phyloP scores from a whole-genome alignment of 2,329 filamentous ascomycete species.

The Reticulascus tulasneorum region DNA sequence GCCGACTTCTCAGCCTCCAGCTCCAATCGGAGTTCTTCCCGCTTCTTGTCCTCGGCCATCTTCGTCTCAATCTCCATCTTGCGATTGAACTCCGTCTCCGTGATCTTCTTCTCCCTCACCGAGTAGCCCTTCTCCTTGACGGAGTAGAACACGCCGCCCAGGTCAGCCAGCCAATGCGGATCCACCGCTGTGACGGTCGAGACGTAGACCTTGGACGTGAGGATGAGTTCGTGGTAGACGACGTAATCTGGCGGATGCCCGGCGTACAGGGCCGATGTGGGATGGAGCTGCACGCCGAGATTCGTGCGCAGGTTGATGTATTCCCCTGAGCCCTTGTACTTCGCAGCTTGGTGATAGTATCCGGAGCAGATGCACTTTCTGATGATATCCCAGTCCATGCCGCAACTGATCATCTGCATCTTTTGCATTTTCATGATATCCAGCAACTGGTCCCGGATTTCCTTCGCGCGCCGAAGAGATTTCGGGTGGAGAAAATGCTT shows the following conservation, averaged over 20 bases:
- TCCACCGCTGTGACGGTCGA: constrained; percentile 94
- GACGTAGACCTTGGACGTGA: constrained; percentile 97
- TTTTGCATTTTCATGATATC: constrained; percentile 95
- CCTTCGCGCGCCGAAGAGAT: constrained; percentile 82
- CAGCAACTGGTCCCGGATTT: constrained; percentile 87
- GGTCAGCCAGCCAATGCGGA: constrained; percentile 92
- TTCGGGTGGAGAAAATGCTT: constrained; percentile 96
- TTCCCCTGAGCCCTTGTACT: constrained; percentile 93
- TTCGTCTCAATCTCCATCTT: constrained; percentile 91
- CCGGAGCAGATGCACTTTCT: constrained; percentile 95
- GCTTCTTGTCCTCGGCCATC: constrained; percentile 81
- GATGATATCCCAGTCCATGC: constrained; percentile 95
- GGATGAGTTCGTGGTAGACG: constrained; percentile 94
- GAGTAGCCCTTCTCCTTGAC: constrained; percentile 98
- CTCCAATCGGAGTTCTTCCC: constrained; percentile 54
- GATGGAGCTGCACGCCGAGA: constrained; percentile 90
- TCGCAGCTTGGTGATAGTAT: constrained; percentile 96
- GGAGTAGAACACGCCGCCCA: constrained; percentile 95
- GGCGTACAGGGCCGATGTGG: constrained; percentile 89
- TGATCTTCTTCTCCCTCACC: constrained; percentile 76
- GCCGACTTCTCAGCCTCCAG: constrained; percentile 43
- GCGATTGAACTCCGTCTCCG: constrained; percentile 86
- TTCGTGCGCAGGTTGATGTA: constrained; percentile 95
- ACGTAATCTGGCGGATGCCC: constrained; percentile 96
- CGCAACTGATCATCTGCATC: constrained; percentile 82